These are phyloP conservation scores for Aspergillus saccharolyticus DNA, from an alignment of 495 filamentous ascomycete genomes.

Conservation along the genomic window DNA sequence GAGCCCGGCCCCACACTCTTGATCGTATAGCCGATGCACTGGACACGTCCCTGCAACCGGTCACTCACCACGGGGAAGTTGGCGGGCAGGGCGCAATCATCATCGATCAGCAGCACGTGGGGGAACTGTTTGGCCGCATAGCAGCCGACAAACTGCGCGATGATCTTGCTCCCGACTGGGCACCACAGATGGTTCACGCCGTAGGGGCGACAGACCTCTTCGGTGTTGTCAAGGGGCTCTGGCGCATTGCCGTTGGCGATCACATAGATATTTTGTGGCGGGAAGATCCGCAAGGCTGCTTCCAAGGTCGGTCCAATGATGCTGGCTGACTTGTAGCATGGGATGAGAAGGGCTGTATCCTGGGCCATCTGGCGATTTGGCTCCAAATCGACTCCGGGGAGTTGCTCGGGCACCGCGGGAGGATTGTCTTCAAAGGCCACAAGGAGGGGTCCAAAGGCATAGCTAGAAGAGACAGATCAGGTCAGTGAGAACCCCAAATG, in stretches of 20 bases:
- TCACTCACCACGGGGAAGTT: constrained; percentile 41
- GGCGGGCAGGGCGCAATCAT: constrained; percentile 41
- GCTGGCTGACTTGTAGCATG: constrained; percentile 43
- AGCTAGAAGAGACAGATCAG: background rate
- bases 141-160: constrained; percentile 45
- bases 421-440: background rate
- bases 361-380: background rate
- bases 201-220: constrained; percentile 38
- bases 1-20: constrained; percentile 29
- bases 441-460: background rate
- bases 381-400: background rate
- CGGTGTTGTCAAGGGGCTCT: constrained; percentile 37
- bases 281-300: constrained; percentile 44
- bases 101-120: constrained; percentile 43
- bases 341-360: constrained; percentile 40
- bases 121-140: constrained; percentile 37
- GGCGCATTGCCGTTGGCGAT: constrained; percentile 41
- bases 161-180: constrained; percentile 37
- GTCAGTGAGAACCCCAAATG: background rate
- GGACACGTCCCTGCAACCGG: constrained; percentile 29
- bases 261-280: constrained; percentile 40
- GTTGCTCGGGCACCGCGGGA: background rate
- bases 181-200: constrained; percentile 40
- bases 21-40: constrained; percentile 43
- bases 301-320: constrained; percentile 41